Evolutionary conservation across 176 grass and related monocot species (phyloP), one percentile per base, ranked within the genome.

Genomic region (Miscanthus lutarioriparius): DNA sequence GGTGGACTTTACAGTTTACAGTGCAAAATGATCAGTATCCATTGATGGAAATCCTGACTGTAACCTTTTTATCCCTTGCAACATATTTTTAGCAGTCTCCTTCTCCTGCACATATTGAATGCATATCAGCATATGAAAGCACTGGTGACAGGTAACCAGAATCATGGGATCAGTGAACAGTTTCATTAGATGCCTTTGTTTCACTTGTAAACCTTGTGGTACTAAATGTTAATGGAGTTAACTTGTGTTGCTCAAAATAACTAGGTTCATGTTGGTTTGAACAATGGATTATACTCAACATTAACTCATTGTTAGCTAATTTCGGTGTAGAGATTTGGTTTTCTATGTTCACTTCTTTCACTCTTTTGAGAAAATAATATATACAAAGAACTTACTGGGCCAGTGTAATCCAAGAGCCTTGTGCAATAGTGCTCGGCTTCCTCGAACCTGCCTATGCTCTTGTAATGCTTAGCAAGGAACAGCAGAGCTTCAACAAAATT

Each of bases 391-490:
- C 93, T 86, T 96, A 99, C 96, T 9, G 93, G 97, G 76, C 93
- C 97, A 82, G 97, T 96, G 84, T 91, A 96, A 86, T 99, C 97
- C 66, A 99, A 83, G 39, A 99, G 86, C 75, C 93, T 88, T 77
- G 93, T 99, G 81, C 93, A 95, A 37, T 99, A 99, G 70, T 87
- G 80, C 41, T 99, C 88, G 45, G 91, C 91, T 81, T 96, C 97
- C 71, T 99, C 93, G 12, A 94, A 94, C 68, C 86, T 88, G 63
- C 87, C 67, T 44, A 94, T 80, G 54, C 70, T 77, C 86, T 94
- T 96, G 88, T 84, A 96, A 80, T 96, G 86, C 47, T 89, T 96
- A 56, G 93, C 97, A 82, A 99, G 87, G 82, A 96, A 99, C 90
- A 99, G 81, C 78, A 96, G 76, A 28, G 97, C 97, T 79, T 99